Evolutionary conservation across 2,329 filamentous ascomycete species (phyloP).

Genomic region (Chalara sp.): DNA sequence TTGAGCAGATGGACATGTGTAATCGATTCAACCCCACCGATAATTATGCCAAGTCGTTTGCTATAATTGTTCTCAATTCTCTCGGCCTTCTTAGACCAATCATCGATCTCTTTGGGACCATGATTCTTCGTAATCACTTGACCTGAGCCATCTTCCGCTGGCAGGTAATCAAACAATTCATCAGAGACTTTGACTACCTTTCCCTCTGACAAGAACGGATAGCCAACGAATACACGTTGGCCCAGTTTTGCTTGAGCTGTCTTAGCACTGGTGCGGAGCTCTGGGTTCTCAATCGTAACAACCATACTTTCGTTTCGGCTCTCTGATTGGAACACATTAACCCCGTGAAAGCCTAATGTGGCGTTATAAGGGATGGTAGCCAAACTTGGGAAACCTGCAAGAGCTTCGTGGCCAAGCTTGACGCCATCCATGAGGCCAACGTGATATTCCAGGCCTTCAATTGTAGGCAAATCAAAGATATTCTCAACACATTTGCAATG

Average conservation of each 20-base stretch:
- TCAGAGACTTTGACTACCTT: slow-evolving; percentile 86
- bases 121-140: slow-evolving; percentile 66
- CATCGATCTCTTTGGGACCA: slow-evolving; percentile 65
- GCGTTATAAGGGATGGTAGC: slow-evolving; percentile 81
- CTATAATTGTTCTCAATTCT: slow-evolving; percentile 83
- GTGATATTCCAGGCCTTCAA: slow-evolving; percentile 82
- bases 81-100: slow-evolving; percentile 78
- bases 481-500: slow-evolving; percentile 92
- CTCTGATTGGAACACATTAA: slow-evolving; percentile 92
- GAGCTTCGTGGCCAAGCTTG: slow-evolving; percentile 71
- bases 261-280: slow-evolving; percentile 62
- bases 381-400: slow-evolving; percentile 89
- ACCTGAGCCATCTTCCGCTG: slow-evolving; percentile 54
- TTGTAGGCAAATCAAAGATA: slow-evolving; percentile 87
- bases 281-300: slow-evolving; percentile 72
- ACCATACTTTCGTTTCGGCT: slow-evolving; percentile 97
- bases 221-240: slow-evolving; percentile 82
- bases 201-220: slow-evolving; percentile 91
- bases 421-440: slow-evolving; percentile 79
- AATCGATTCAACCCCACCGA: slow-evolving; percentile 80
- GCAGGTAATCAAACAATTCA: slow-evolving; percentile 82
- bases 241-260: slow-evolving; percentile 75
- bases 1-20: slow-evolving; percentile 92
- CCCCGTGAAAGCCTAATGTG: slow-evolving; percentile 76
- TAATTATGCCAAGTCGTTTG: slow-evolving; percentile 82